phyloP scores from a whole-genome alignment of 129 eudicot genomes.

The Daucus carota region DH1_v3.0 NC_030387.2:1402001-1402500 shows the following conservation, averaged over 20 bases:
- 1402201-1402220: too few relatives aligned
- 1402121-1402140: too few relatives aligned
- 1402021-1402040: neutral
- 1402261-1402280: neutral
- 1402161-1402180: too few relatives aligned
- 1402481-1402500: neutral
- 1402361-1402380: neutral
- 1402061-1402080: too few relatives aligned
- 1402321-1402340: neutral
- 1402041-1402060: too few relatives aligned
- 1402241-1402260: neutral
- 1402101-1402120: too few relatives aligned
- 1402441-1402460: neutral
- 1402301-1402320: neutral
- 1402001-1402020: slow-evolving; percentile 7
- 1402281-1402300: neutral
- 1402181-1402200: too few relatives aligned
- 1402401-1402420: neutral
- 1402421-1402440: neutral
- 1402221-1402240: neutral
- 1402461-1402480: neutral
- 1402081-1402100: too few relatives aligned
- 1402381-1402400: neutral
- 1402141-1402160: too few relatives aligned
- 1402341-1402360: neutral